Conservation (phyloP, 2,329 filamentous ascomycete species). For the Paecilomyces niveus region DNA sequence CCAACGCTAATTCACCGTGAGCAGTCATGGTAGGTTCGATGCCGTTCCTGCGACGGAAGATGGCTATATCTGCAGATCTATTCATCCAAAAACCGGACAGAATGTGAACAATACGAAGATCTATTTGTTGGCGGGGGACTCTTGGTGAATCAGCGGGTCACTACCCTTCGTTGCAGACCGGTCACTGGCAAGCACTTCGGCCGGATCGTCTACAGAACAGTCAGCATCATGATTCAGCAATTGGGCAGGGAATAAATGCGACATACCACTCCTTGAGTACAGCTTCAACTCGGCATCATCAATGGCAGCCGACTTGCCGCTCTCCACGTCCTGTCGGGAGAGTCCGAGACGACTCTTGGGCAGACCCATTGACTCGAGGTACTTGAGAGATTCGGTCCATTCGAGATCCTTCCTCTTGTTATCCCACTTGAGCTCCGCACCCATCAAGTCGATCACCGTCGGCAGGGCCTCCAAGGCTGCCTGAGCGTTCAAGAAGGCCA, state of each 20-base stretch:
- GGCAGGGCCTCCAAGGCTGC: slow-evolving; percentile 82
- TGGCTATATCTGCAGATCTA: not conserved
- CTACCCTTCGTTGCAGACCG: slow-evolving; percentile 36
- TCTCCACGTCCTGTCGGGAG: slow-evolving; percentile 53
- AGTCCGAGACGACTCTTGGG: slow-evolving; percentile 50
- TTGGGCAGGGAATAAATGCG: not conserved
- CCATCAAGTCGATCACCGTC: slow-evolving; percentile 82
- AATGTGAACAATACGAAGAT: slow-evolving; percentile 1
- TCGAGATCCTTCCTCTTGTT: slow-evolving; percentile 64
- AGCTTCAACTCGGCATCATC: slow-evolving; percentile 33
- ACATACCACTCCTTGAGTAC: slow-evolving; percentile 37
- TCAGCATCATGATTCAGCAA: slow-evolving; percentile 4
- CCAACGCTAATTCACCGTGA: not conserved
- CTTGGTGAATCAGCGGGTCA: slow-evolving; percentile 38
- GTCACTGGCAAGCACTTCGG: slow-evolving; percentile 46
- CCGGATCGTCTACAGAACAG: slow-evolving; percentile 42
- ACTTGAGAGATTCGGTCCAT: slow-evolving; percentile 64
- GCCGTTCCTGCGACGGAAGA: not conserved
- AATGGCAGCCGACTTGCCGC: slow-evolving; percentile 43
- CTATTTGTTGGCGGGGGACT: slow-evolving; percentile 46
- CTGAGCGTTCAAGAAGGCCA: slow-evolving; percentile 88
- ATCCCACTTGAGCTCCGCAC: slow-evolving; percentile 74
- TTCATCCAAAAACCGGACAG: slow-evolving; percentile 4
- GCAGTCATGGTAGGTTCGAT: not conserved
- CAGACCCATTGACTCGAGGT: slow-evolving; percentile 56